Evolutionary conservation across 2,329 filamentous ascomycete genomes (phyloP), one percentile per base, ranked within the genome.

Genomic region (Alternaria consortialis): DNA sequence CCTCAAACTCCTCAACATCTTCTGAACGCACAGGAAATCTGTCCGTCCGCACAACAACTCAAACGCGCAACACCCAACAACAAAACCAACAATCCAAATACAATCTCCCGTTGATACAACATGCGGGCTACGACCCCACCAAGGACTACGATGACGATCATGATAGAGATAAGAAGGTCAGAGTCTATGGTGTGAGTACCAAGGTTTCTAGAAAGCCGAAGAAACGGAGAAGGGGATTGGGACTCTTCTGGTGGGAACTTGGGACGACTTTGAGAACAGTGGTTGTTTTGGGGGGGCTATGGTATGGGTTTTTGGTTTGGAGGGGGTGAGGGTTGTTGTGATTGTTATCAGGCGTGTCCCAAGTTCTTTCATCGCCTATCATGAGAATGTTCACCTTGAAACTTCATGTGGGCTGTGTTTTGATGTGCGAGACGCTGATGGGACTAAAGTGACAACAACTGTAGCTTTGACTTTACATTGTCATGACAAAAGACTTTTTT

Each of bases 281-380:
- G 4, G 83, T 83, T 6, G 87, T 86, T 83, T 85, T 91, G 76
- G 87, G 87, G 20, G 76, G 89, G 44, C 66, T 81, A 13, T 88
- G 88, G 75, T 95, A 91, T 83, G 82, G 83, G 31, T 91, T 88
- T 80, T 79, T 94, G 68, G 83, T 89, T 58, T 87, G 85, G 80
- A 84, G 84, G 71, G 89, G 89, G 65, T 92, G 46, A 54, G n/a
- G 13, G 0, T 20, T 20, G 15, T 8, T 25, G 31, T n/a, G 15
- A 3, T 20, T 20, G 13, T 2, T 3, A 23, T 23, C 9, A 2
- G 1, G 12, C 8, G 37, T 20, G 17, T 20, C 7, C 4, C 20
- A 20, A 7, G 9, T 13, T 17, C 4, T n/a, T n/a, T 29, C 7
- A 7, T 29, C 13, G 25, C 15, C 32, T 31, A 3, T 13, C 20